phyloP scores from a whole-genome alignment of 2,329 filamentous ascomycete genomes.

The Aspergillus latus region DNA sequence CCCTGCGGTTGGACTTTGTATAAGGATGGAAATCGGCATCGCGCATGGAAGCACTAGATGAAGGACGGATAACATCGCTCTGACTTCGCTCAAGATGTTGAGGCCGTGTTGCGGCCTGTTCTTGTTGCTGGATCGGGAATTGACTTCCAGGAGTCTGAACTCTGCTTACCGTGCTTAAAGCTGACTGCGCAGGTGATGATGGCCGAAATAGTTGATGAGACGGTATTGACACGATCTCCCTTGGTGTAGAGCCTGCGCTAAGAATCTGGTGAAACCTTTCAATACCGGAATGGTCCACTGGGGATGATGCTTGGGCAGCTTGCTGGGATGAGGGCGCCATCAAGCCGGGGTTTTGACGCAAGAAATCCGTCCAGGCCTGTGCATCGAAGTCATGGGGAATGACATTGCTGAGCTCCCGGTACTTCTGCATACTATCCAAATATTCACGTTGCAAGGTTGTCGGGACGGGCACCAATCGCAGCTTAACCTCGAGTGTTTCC shows the following conservation, averaged over 20 bases:
- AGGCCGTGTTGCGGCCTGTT: constrained; percentile 18
- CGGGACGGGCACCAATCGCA: constrained; percentile 78
- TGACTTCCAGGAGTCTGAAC: constrained; percentile 38
- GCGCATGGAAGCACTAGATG: constrained; percentile 59
- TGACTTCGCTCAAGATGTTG: constrained; percentile 26
- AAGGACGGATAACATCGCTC: constrained; percentile 56
- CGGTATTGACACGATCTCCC: constrained; percentile 36
- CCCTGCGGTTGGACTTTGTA: constrained; percentile 31
- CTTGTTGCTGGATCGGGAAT: constrained; percentile 27
- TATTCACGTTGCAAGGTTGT: constrained; percentile 63
- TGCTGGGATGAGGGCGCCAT: constrained; percentile 28
- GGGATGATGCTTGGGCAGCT: constrained; percentile 31
- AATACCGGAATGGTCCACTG: constrained; percentile 44
- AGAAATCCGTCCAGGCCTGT: constrained; percentile 74
- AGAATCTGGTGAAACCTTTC: constrained; percentile 47
- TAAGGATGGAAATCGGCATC: constrained; percentile 33
- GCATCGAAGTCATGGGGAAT: constrained; percentile 65
- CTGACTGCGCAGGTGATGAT: constrained; percentile 41
- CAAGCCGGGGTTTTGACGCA: constrained; percentile 66
- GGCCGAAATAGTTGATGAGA: constrained; percentile 34
- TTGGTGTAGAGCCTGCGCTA: constrained; percentile 44
- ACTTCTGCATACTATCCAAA: constrained; percentile 60
- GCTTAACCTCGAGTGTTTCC: constrained; percentile 89
- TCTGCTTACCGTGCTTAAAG: constrained; percentile 35
- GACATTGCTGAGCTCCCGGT: constrained; percentile 58